Evolutionary conservation across 1,139 yeast species (phyloP), one percentile per base, ranked within the genome.

Genomic region (Geotrichum carabidarum): DNA sequence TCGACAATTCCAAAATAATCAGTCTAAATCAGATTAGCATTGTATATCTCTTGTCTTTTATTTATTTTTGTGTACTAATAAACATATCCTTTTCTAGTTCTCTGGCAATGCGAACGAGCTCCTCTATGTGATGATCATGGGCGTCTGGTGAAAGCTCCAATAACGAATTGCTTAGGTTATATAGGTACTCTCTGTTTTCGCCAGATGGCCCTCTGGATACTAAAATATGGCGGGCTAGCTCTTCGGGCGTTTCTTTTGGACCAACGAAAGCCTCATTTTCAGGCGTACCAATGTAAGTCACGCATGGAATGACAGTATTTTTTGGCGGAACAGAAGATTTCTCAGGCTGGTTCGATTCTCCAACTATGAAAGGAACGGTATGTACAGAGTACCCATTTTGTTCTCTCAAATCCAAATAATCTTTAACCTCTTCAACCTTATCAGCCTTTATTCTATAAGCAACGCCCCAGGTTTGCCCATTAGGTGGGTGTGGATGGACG

Each of bases 341-440:
- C 15, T 48, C 51, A 1, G 47, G 48, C 11, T 35, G 22, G 8
- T 45, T 49, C 34, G 63, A 60, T 1, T 61, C 63, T 22, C 55
- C 55, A 11, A 84, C 73, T 58, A 78, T 77, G 65, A 89, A 89
- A 1, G 82, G 81, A 1, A 90, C 84, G n/a, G 74, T 70, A 61
- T 86, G 88, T 1, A 81, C 74, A 0, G 89, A 76, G 68, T 91
- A 91, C 0, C 98, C 98, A 65, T 89, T 90, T 67, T 90, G 89
- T 64, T 91, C 98, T 51, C 98, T 74, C 15, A 82, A 75, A 64
- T 90, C 95, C 46, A 91, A 74, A 62, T 89, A 85, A 14, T 78
- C 82, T 43, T 76, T 74, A 14, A 89, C 94, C 59, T 77, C 78
- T 2, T 70, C 71, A 0, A 84, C 91, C 54, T 79, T 66, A 54